These are phyloP conservation scores for Elaeagnus macrophylla DNA, from an alignment of 306 rosid genomes.

Conservation along the genomic window DNA sequence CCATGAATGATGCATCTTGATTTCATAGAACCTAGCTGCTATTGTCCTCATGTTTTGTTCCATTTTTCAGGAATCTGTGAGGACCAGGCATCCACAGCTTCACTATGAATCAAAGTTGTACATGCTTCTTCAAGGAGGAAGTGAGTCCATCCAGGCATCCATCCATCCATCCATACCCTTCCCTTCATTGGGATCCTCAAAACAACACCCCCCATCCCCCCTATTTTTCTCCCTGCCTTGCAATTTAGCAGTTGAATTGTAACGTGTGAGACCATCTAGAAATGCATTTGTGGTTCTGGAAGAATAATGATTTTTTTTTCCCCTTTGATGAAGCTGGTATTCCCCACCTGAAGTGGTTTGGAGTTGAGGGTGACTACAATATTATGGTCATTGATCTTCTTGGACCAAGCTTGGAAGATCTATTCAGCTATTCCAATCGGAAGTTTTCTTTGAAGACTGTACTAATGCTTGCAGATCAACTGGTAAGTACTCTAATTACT, in stretches of 20 bases:
- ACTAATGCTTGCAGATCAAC: conserved; percentile 97
- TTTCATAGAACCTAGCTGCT: too few species aligned
- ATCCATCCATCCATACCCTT: conserved; percentile 1
- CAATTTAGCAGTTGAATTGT: too few species aligned
- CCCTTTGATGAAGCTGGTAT: conserved; percentile 70
- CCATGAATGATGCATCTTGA: neutral
- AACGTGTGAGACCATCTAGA: neutral
- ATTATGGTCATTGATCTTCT: conserved; percentile 98
- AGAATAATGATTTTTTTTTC: conserved; percentile 22
- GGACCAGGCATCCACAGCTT: conserved; percentile 98
- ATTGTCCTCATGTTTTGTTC: conserved; percentile 1
- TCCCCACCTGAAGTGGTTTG: conserved; percentile 99
- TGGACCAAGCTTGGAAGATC: conserved; percentile 98
- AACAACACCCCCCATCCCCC: too few species aligned
- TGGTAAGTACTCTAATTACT: conserved; percentile 42
- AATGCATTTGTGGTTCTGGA: neutral
- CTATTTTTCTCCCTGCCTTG: too few species aligned
- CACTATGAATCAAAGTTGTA: conserved; percentile 98
- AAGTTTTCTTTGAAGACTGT: conserved; percentile 85
- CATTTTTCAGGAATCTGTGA: conserved; percentile 67
- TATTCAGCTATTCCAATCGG: conserved; percentile 90
- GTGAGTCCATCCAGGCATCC: too few species aligned
- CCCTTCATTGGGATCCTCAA: too few species aligned
- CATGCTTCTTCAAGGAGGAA: conserved; percentile 99
- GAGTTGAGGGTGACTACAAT: conserved; percentile 91